Base-by-base conservation (phyloP, 345 rosid genomes). In the Barbarea vulgaris region DNA sequence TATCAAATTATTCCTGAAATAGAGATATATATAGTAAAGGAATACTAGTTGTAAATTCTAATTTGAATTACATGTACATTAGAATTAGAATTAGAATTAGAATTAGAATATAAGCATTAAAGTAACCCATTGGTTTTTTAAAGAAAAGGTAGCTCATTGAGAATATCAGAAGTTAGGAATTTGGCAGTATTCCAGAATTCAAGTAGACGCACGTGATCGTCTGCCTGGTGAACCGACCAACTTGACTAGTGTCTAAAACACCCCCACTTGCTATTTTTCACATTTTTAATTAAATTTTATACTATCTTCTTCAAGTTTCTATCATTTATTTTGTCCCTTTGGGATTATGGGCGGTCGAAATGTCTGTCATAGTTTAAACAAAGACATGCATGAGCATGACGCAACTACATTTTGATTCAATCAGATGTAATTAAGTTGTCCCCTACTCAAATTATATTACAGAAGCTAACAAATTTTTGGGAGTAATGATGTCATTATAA, bases 181-280 rank as follows among this genome's bases (percentile, higher is more conserved):
- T 69, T 76, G 80, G 70, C 64, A 69, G 58, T 61, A 69, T 61
- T 69, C 37, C 55, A 52, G 27, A 68, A 63, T 69, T 70, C 66
- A 54, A 69, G 65, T 77, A 62, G 21, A 25, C 3, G 80, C 80
- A 77, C 80, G 80, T 77, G 80, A 77, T 77, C 21, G 67, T 70
- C 42, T 46, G 59, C 21, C 7, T 62, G n/a, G 31, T 47, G 42
- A 53, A 76, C 80, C 76, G 71, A 54, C 80, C 70, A 76, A 33
- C 58, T 69, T 76, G 75, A 76, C 80, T 70, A 64, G 3, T 70
- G 76, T 63, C 80, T 63, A 50, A 42, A 37, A 6, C 14, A 59
- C 15, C 31, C 31, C 79, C 70, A 69, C 80, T 76, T 69, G 80
- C 70, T n/a, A 61, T 48, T 75, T 75, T 39, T 52, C 24, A 53